Base-by-base conservation (phyloP, 2,329 filamentous ascomycete species). In the Colletotrichum theobromicola region DNA sequence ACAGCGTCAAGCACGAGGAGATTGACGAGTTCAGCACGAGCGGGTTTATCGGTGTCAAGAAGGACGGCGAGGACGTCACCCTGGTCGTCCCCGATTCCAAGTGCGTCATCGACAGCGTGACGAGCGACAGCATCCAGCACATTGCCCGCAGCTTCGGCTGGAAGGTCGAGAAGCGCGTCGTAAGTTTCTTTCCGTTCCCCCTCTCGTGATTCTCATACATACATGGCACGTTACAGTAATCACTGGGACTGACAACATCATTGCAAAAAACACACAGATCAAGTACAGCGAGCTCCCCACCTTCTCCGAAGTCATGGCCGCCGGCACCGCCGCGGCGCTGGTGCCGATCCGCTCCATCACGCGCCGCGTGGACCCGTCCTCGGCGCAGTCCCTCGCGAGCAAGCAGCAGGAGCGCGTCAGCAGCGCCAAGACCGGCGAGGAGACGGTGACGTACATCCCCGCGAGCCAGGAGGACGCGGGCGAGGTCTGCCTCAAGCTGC, bases 21-120 rank as follows among this genome's bases (percentile, higher is more conserved):
- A 91, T 99, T 76, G 96, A 99, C 81, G 96, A 99, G 88, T 99
- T 98, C 82, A 97, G 94, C 78, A 98, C 97, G 0, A 96, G 93
- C 76, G 96, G 95, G 1, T 98, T 99, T 83, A 94, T 98, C 77
- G 97, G 95, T 5, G 93, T 94, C 7, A 88, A 90, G 77, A 89
- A 89, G 70, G 87, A 88, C 4, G 83, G 80, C 32, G 85, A 87
- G 6, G 84, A 90, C 34, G 87, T 94, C 13, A 96, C 94, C 9
- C 87, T 98, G 4, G 92, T 97, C 7, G 93, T 97, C n/a, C 96
- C 96, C 0, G 94, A 97, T 83, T 96, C 94, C 80, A 93, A 92
- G 80, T 95, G 93, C 80, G 94, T 97, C 53, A 98, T 98, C 81
- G 92, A 95, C 81, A 97, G 89, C 73, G 94, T 98, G 57, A 98